Evolutionary conservation across 306 rosid genomes (phyloP), one percentile per base, ranked within the genome.

Genomic region (Trifolium repens): DNA sequence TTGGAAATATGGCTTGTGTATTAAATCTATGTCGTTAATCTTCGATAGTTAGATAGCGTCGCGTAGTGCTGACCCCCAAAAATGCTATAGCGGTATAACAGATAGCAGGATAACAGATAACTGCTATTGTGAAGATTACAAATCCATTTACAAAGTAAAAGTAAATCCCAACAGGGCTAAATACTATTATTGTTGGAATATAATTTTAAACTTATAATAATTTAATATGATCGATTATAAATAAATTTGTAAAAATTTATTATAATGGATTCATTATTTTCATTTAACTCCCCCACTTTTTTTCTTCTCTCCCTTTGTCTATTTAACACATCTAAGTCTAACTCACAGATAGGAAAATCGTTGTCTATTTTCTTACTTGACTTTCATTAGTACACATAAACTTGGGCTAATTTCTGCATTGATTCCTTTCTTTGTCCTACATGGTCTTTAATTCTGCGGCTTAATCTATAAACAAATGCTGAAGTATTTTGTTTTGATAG

Each of bases 401-500:
- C 24, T 24, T 22, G 60, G 43, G 19, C n/a, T 34, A 43, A 35
- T 63, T 6, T 62, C 62, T 78, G 59, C 49, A 39, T 16, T 50
- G 46, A 61, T 61, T 43, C 17, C 1, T 61, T 57, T 65, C 53
- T 52, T 65, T 71, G 2, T 37, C 50, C 32, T 9, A 5, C 47
- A 13, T 49, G 35, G 55, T 58, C 42, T 68, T 59, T 42, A 64
- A 37, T 27, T 71, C 17, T 78, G 71, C 40, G 17, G 39, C 52
- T 13, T 22, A 65, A 70, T 30, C 55, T 71, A 32, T 61, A 67
- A 70, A 76, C 65, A 73, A 78, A 44, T 69, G 79, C 92, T 91
- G 90, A 94, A 81, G 85, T 80, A 64, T 75, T 76, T 86, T 85
- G 37, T 93, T 88, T 89, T 85, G 96, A 90, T 96, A 89, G 96